Conservation (phyloP, 306 rosid species). For the Myrica gale region DNA sequence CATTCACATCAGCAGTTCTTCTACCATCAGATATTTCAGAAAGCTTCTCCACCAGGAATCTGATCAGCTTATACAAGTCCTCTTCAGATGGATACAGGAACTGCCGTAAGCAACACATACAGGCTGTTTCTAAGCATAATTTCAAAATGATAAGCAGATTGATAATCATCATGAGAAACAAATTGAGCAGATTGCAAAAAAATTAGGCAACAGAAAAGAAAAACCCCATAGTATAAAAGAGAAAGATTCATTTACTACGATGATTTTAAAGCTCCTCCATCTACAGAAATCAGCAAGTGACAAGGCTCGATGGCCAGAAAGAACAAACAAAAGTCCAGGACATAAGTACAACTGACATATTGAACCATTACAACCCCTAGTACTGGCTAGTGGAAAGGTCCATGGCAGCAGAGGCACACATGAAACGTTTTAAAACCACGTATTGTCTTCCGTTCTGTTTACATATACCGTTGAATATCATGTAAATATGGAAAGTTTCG, state of each 20-base stretch:
- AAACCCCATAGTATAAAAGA: not conserved
- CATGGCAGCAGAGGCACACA: not conserved
- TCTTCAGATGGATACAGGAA: conserved; percentile 74
- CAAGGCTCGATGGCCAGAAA: not conserved
- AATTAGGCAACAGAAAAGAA: not conserved
- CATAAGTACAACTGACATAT: not conserved
- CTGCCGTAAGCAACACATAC: conserved; percentile 61
- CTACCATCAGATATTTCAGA: conserved; percentile 41
- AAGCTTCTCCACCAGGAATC: conserved; percentile 58
- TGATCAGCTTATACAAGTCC: conserved; percentile 48
- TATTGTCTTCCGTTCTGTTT: not conserved
- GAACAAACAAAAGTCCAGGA: not conserved
- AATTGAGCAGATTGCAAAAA: conserved; percentile 15
- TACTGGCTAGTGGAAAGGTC: not conserved
- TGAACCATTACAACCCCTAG: not conserved
- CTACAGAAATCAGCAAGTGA: not conserved
- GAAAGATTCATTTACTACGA: conserved; percentile 15
- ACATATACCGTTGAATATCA: not conserved
- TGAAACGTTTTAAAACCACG: not conserved
- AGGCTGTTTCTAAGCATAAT: conserved; percentile 48
- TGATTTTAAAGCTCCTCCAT: conserved; percentile 7
- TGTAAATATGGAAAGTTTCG: not conserved
- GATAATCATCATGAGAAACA: conserved; percentile 21
- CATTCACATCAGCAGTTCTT: conserved; percentile 24
- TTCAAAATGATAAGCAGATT: conserved; percentile 35